Conservation (phyloP, 345 rosid genomes). For the Eucalyptus pumila region DNA sequence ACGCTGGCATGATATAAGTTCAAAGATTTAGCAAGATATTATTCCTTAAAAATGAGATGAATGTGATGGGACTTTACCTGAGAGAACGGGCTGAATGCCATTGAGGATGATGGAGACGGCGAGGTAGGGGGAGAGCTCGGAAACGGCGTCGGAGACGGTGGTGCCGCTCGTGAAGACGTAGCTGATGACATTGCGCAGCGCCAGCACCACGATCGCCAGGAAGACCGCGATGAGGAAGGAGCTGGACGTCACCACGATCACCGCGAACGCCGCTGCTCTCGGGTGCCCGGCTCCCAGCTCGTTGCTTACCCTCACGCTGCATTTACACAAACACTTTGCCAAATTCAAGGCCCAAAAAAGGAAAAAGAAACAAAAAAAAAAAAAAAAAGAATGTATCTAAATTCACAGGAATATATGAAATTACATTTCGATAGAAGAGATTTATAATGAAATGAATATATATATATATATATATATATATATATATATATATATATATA, state of each 20-base stretch:
- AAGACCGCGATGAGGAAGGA: conserved; percentile 23
- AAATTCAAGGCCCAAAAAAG: neutral
- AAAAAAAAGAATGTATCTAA: neutral
- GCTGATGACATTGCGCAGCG: conserved; percentile 31
- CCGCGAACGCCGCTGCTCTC: conserved; percentile 40
- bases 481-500: no score
- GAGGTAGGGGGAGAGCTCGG: conserved; percentile 41
- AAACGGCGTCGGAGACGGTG: conserved; percentile 38
- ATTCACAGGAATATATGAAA: neutral
- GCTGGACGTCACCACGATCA: conserved; percentile 21
- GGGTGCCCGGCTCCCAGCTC: conserved; percentile 54
- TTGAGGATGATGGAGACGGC: conserved; percentile 41
- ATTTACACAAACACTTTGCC: neutral
- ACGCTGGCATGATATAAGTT: fast-evolving
- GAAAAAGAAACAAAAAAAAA: fast-evolving
- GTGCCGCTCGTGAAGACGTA: conserved; percentile 37
- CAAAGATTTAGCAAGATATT: neutral
- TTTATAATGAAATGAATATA: neutral
- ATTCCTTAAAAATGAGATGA: neutral
- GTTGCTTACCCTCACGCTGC: conserved; percentile 56
- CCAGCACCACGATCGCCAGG: conserved; percentile 19
- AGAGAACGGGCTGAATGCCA: conserved; percentile 62
- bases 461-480: no score
- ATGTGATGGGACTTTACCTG: conserved; percentile 10
- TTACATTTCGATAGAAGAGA: neutral